Conservation (phyloP, 331 rosid genomes). For the Quercus tomentella region DNA sequence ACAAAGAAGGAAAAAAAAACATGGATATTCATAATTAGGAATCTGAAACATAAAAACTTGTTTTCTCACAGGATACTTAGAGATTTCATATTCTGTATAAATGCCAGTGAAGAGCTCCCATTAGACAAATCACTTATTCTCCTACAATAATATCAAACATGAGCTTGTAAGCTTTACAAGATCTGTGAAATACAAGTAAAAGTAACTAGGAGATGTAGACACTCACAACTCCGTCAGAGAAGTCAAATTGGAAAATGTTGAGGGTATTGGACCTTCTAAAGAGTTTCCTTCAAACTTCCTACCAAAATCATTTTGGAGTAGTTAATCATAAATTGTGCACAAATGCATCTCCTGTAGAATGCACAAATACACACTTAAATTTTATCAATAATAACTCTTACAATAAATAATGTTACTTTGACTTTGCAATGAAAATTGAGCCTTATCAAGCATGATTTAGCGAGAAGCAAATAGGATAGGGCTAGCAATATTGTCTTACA, state of each 20-base stretch:
- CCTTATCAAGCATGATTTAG: neutral
- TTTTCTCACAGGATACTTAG: constrained; percentile 38
- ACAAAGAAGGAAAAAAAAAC: neutral
- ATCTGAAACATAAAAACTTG: neutral
- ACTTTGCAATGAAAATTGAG: neutral
- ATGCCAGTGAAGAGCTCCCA: constrained; percentile 58
- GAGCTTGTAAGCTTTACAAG: constrained; percentile 14
- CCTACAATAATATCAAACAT: constrained; percentile 34
- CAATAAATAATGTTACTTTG: neutral
- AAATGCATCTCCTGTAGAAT: neutral
- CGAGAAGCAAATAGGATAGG: neutral
- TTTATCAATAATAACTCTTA: neutral
- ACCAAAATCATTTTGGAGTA: constrained; percentile 7
- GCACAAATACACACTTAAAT: neutral
- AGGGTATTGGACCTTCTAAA: constrained; percentile 65
- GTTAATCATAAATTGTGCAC: neutral
- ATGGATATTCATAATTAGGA: neutral
- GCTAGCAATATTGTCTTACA: constrained; percentile 45
- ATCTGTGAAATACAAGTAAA: neutral
- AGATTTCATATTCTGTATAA: no score
- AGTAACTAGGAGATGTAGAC: neutral
- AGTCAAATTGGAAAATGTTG: constrained; percentile 49
- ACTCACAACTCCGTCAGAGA: constrained; percentile 62
- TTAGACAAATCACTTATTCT: constrained; percentile 55
- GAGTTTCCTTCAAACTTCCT: constrained; percentile 90